Evolutionary conservation across 2,329 filamentous ascomycete genomes (phyloP), one percentile per base, ranked within the genome.

Genomic region (Pochonia chlamydosporia): DNA sequence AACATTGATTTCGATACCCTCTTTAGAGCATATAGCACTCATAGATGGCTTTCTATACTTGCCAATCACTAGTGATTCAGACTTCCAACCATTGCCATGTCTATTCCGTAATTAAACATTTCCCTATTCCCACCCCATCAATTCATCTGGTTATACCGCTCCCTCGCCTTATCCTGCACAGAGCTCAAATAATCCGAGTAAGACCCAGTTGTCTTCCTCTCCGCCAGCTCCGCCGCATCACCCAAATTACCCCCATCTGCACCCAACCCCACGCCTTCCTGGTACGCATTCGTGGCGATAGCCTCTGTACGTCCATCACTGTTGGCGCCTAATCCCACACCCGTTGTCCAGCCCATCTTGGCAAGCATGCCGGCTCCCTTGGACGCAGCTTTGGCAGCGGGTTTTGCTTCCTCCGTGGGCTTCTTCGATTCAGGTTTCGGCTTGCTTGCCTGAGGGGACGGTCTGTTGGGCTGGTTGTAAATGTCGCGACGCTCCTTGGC

Each of bases 311-410:
- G 73, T 0, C 85, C 85, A 5, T 74, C 74, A 5, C 79, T 81
- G 40, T 77, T 74, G 0, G 77, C 81, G 2, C 85, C 85, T 4
- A 88, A 69, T 0, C 85, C 84, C 48, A 76, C 72, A 8, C 85
- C 84, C 1, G 74, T 70, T 20, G 70, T 79, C 84, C 84, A 88
- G 23, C 85, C 85, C 79, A 87, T 85, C 69, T 87, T 88, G 33
- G 81, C 79, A 33, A 89, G 70, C 59, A 88, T 73, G 3, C 80
- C 79, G 0, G 81, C 81, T 11, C 84, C 83, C 62, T 84, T 87
- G 30, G 79, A 82, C 49, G 62, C 60, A 6, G 72, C 65, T 26
- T 59, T 60, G 10, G 50, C 40, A 3, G 57, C 46, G 11, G 50
- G 50, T 6, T 54, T 49, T 3, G 56, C 56, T 4, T 61, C 57